phyloP scores from a whole-genome alignment of 2,329 filamentous ascomycete genomes.

The Spiromastix sp. region DNA sequence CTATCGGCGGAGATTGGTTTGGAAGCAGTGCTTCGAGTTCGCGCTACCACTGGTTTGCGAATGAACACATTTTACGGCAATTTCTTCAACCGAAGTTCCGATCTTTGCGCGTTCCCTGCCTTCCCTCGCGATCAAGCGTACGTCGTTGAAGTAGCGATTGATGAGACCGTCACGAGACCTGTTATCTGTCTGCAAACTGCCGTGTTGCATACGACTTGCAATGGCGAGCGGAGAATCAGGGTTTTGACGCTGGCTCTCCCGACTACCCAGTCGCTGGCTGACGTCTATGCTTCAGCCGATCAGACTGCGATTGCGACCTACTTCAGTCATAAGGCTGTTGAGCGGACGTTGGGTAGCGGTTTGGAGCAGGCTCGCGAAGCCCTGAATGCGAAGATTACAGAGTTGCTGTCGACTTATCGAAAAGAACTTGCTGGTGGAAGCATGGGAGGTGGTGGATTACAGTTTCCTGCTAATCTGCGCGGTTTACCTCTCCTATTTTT shows the following conservation, averaged over 20 bases:
- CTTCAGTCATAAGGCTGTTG: conserved; percentile 96
- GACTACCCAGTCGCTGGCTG: conserved; percentile 80
- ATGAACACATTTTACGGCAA: conserved; percentile 99
- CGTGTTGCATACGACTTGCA: conserved; percentile 94
- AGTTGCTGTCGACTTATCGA: conserved; percentile 88
- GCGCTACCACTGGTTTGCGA: conserved; percentile 84
- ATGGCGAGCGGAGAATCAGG: conserved; percentile 88
- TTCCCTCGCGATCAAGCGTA: conserved; percentile 97
- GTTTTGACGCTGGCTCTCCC: conserved; percentile 89
- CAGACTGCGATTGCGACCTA: conserved; percentile 88
- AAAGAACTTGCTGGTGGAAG: conserved; percentile 94
- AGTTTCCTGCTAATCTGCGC: conserved; percentile 87
- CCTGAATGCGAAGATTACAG: conserved; percentile 80
- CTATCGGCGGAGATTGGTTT: conserved; percentile 93
- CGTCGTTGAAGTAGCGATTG: conserved; percentile 95
- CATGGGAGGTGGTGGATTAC: conserved; percentile 82
- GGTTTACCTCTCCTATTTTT: conserved; percentile 84
- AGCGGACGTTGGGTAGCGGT: conserved; percentile 73
- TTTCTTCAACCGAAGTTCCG: conserved; percentile 97
- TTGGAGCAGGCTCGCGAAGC: conserved; percentile 86
- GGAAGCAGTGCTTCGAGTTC: conserved; percentile 89
- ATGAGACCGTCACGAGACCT: conserved; percentile 84
- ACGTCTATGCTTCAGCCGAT: conserved; percentile 89
- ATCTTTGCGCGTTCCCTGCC: conserved; percentile 93
- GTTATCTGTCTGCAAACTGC: conserved; percentile 89